Base-by-base conservation (phyloP, 2,329 filamentous ascomycete species). In the Waltergamsia citrina region DNA sequence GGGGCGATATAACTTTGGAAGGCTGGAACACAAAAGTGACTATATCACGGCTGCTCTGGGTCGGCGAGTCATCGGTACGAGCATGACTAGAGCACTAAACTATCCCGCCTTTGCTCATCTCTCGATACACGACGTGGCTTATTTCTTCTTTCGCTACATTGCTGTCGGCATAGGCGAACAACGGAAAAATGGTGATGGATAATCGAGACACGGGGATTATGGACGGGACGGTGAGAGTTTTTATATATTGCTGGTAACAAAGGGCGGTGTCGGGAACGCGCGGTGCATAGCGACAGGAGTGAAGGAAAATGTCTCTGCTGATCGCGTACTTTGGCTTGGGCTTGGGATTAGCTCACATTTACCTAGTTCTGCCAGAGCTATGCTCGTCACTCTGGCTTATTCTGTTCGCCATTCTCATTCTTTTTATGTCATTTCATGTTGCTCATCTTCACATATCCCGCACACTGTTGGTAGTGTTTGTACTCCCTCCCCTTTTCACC, bases 1-100 rank as follows among this genome's bases (percentile, higher is more conserved):
- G 25, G n/a, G 12, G 25, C 6, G 19, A 31, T 21, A 35, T 14
- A 38, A 27, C 16, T 25, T 32, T 32, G 29, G 44, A 49, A 47
- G 48, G 49, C 48, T 53, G 55, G 56, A 59, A 59, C 54, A 59
- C 52, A 58, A 60, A 60, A 57, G 50, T 53, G 53, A 56, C 50
- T 57, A 54, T 49, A 49, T 44, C 48, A 49, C 48, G 54, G 49
- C 47, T 53, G 48, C 48, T 54, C 50, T 52, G 52, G 52, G 48
- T 50, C 50, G 52, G 48, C 14, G 23, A 19, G 22, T 28, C 14
- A 23, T 18, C 28, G 12, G 14, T 30, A 19, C 11, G 26, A 12
- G 15, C 35, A 10, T 43, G 37, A 32, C 40, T 41, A n/a, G n/a
- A n/a, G n/a, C n/a, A n/a, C n/a, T n/a, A n/a, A n/a, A n/a, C n/a